A percentile compares a stretch with the other conserved stretches of the same genome.
phyloP scores from a whole-genome alignment of 352 stramenopile species.

The Globisporangium rhizosaccharum region DNA sequence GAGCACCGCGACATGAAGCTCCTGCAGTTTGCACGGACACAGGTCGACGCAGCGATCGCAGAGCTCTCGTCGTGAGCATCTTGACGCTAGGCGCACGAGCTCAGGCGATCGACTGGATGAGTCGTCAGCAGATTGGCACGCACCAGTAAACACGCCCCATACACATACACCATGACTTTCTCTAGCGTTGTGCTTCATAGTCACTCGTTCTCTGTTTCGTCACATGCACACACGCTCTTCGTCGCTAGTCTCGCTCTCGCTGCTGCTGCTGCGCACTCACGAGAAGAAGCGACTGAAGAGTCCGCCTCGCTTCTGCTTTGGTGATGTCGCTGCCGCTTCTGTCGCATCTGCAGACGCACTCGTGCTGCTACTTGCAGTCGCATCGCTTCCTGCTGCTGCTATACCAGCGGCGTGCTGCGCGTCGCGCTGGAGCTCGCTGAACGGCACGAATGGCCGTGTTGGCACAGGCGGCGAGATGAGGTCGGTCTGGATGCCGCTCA shows the following conservation, averaged over 20 bases:
- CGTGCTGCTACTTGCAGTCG: slow-evolving; percentile 7
- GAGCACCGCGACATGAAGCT: slow-evolving; percentile 58
- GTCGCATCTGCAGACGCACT: slow-evolving; percentile 7
- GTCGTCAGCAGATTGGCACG: too few species aligned
- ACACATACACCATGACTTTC: too few species aligned
- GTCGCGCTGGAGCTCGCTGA: slow-evolving; percentile 34
- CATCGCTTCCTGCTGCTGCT: slow-evolving; percentile 6
- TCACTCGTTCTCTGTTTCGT: neutral
- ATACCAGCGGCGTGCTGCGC: slow-evolving; percentile 18
- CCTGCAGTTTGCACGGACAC: slow-evolving; percentile 51
- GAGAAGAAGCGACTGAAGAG: slow-evolving; percentile 77
- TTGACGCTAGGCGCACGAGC: too few species aligned
- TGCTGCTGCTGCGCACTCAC: slow-evolving; percentile 15
- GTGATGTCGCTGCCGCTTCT: slow-evolving; percentile 6
- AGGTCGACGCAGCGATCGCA: slow-evolving; percentile 53
- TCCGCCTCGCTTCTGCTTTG: slow-evolving; percentile 27
- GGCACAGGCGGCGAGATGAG: slow-evolving; percentile 74
- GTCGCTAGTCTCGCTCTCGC: neutral
- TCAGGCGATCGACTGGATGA: too few species aligned
- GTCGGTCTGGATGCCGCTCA: slow-evolving; percentile 85
- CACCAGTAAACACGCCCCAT: neutral
- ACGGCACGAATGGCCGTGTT: slow-evolving; percentile 32
- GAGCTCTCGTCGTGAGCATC: slow-evolving; percentile 35
- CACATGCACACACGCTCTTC: neutral
- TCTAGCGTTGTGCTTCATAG: neutral